A percentile compares a stretch with the other conserved stretches of the same genome.
Evolutionary conservation across 768 basidiomycete species (phyloP).

Genomic region (Ramaria rubella): DNA sequence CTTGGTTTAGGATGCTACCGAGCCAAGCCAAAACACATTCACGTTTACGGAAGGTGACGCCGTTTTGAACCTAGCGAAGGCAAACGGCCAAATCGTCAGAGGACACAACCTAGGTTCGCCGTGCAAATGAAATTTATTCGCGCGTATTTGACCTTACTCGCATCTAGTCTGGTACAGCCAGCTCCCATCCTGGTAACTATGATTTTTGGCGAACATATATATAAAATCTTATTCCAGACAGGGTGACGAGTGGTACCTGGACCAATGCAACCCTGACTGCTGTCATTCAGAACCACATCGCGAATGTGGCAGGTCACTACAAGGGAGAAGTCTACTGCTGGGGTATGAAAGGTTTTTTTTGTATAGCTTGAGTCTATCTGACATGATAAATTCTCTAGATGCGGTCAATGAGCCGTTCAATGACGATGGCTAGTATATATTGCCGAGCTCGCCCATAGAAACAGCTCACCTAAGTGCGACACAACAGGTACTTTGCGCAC

Average conservation of each 20-base stretch:
- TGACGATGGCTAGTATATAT: constrained; percentile 35
- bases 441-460: not conserved
- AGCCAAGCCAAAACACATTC: constrained; percentile 41
- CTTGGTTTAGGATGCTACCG: constrained; percentile 43
- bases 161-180: constrained; percentile 51
- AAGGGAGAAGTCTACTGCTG: constrained; percentile 48
- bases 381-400: constrained; percentile 38
- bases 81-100: not conserved
- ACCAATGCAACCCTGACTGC: constrained; percentile 13
- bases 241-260: constrained; percentile 12
- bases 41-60: constrained; percentile 40
- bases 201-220: not conserved
- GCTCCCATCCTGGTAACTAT: constrained; percentile 37
- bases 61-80: constrained; percentile 26
- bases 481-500: constrained; percentile 38
- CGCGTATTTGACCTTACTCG: not conserved
- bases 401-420: constrained; percentile 56
- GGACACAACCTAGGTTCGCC: constrained; percentile 25
- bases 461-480: not conserved
- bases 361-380: too few relatives aligned
- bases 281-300: constrained; percentile 43
- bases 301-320: constrained; percentile 46
- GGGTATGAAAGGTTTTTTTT: too few relatives aligned
- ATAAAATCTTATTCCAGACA: not conserved
- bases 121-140: not conserved